Conservation (phyloP, 768 basidiomycete genomes). For the Suillus fuscotomentosus region DNA sequence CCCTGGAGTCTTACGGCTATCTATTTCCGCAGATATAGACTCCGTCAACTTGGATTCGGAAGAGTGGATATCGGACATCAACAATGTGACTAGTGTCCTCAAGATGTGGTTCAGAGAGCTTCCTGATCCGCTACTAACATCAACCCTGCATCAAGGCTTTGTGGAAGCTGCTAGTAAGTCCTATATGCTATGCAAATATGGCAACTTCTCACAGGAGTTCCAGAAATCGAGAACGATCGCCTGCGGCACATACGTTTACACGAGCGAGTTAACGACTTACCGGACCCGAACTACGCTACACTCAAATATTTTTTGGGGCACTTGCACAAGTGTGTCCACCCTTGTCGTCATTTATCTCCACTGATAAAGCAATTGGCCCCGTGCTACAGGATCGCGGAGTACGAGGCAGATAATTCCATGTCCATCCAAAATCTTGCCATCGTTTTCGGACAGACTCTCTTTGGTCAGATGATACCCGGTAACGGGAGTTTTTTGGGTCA, state of each 20-base stretch:
- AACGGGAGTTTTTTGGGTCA: constrained; percentile 44
- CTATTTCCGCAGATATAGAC: constrained; percentile 64
- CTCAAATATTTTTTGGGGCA: constrained; percentile 95
- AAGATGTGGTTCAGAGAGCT: constrained; percentile 97
- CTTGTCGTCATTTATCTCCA: background rate
- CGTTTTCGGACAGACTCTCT: constrained; percentile 97
- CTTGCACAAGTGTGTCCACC: constrained; percentile 67
- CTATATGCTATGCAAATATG: background rate
- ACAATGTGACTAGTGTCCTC: constrained; percentile 90
- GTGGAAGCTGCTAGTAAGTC: constrained; percentile 91
- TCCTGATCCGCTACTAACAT: constrained; percentile 90
- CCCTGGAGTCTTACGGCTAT: constrained; percentile 20
- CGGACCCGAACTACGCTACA: constrained; percentile 98
- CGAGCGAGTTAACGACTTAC: constrained; percentile 95
- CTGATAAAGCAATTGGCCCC: background rate
- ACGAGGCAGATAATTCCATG: constrained; percentile 86
- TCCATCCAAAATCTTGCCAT: constrained; percentile 90
- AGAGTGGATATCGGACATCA: constrained; percentile 94
- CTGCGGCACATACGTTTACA: constrained; percentile 94
- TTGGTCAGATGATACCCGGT: constrained; percentile 62
- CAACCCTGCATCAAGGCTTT: constrained; percentile 83
- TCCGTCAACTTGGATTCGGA: constrained; percentile 82
- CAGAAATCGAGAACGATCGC: constrained; percentile 92
- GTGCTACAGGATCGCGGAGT: constrained; percentile 63
- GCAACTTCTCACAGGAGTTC: background rate